Evolutionary conservation across 768 basidiomycete species (phyloP).

Genomic region (Tremella fuciformis): DNA sequence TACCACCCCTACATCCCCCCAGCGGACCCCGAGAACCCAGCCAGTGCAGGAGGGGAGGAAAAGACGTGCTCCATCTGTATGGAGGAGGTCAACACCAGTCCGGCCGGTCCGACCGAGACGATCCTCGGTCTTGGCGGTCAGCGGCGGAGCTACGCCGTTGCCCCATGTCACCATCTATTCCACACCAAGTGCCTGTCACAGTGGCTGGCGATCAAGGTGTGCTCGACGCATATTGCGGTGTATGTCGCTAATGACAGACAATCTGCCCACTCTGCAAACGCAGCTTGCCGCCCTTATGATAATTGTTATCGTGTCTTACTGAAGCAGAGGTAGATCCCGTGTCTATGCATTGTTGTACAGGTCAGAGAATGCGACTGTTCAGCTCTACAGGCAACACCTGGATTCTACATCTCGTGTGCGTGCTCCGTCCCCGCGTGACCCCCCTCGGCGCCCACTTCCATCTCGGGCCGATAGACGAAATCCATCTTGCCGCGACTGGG

Average conservation of each 20-base stretch:
- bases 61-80: slow-evolving; percentile 93
- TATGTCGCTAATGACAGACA: slow-evolving; percentile 58
- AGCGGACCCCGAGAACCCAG: slow-evolving; percentile 68
- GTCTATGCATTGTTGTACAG: slow-evolving; percentile 7
- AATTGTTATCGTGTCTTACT: no score
- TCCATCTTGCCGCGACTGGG: slow-evolving; percentile 29
- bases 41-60: slow-evolving; percentile 34
- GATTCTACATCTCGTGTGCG: no score
- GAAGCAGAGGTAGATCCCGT: no score
- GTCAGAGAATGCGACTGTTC: no score
- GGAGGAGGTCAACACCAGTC: slow-evolving; percentile 69
- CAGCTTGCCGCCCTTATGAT: slow-evolving; percentile 70
- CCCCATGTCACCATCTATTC: slow-evolving; percentile 85
- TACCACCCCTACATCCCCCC: slow-evolving; percentile 78
- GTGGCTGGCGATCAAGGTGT: slow-evolving; percentile 59
- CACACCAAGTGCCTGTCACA: slow-evolving; percentile 76
- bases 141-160: slow-evolving; percentile 73
- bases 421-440: neutral
- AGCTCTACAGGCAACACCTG: no score
- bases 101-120: slow-evolving; percentile 44
- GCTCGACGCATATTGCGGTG: slow-evolving; percentile 32
- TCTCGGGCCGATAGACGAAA: slow-evolving; percentile 30
- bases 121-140: slow-evolving; percentile 46
- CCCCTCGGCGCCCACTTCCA: slow-evolving; percentile 20
- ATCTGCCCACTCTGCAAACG: slow-evolving; percentile 90